Evolutionary conservation across 2,329 filamentous ascomycete genomes (phyloP).

Genomic region (Metarhizium album): DNA sequence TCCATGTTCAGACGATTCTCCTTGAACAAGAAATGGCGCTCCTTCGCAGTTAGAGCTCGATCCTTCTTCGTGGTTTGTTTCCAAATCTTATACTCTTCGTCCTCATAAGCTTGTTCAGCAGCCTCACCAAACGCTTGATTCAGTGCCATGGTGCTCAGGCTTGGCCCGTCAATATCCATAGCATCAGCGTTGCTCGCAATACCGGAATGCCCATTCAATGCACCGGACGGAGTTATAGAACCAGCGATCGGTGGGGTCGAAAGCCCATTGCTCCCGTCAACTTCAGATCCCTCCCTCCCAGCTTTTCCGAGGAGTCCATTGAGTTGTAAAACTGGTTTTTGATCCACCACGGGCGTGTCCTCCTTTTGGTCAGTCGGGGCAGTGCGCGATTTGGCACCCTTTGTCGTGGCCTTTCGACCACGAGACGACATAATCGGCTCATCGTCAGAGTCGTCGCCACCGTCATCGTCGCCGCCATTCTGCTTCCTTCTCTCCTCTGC

Average conservation of each 20-base stretch:
- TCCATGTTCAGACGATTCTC: conserved; percentile 77
- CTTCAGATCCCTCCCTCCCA: conserved; percentile 64
- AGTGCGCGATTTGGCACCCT: conserved; percentile 66
- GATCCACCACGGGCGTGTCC: conserved; percentile 64
- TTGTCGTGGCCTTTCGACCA: conserved; percentile 72
- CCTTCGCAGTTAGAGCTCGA: conserved; percentile 73
- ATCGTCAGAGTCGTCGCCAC: conserved; percentile 85
- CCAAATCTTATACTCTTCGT: conserved; percentile 96
- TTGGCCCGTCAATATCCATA: conserved; percentile 78
- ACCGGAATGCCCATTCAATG: conserved; percentile 54
- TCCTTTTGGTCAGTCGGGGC: conserved; percentile 64
- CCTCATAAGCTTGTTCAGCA: conserved; percentile 68
- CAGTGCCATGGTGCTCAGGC: conserved; percentile 54
- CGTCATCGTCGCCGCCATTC: conserved; percentile 73
- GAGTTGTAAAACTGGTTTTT: conserved; percentile 60
- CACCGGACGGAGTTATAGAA: conserved; percentile 60
- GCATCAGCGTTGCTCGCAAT: conserved; percentile 66
- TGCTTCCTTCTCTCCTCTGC: conserved; percentile 77
- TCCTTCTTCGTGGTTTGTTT: conserved; percentile 98
- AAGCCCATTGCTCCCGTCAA: conserved; percentile 68
- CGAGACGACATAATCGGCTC: conserved; percentile 97
- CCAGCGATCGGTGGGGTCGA: conserved; percentile 69
- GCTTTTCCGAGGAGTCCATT: conserved; percentile 50
- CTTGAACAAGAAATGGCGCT: conserved; percentile 77
- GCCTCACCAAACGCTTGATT: conserved; percentile 54